Base-by-base conservation (phyloP, 176 grass and related monocot species). In the Pharus latifolius region DNA sequence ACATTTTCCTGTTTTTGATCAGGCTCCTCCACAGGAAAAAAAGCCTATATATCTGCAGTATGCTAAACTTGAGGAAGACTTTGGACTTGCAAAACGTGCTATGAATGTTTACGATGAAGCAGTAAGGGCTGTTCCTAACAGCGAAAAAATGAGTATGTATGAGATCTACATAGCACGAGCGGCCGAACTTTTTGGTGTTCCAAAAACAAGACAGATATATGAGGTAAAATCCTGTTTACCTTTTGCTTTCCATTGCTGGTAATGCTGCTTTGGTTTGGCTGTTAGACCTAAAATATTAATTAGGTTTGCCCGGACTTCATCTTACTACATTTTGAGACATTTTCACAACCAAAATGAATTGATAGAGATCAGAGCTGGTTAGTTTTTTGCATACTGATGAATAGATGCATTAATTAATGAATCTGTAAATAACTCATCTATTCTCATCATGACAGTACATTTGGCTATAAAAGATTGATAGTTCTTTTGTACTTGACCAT, bases 21-120 rank as follows among this genome's bases (percentile, higher is more conserved):
- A 92, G 87, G 91, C 91, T 61, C 91, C 86, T 19, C 75, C 83
- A 44, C 71, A 80, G 0, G 91, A 95, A 80, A 88, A 86, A 55
- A 95, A 87, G 71, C 66, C 83, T 23, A 50, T 90, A 26, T 95
- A 90, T 78, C 72, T 95, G 77, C 91, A 95, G 43, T 95, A 86
- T 80, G 87, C 91, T 74, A 95, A 95, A 74, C 60, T 95, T 37
- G 91, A 95, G 73, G 91, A 95, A 73, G 91, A 95, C 55, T 90
- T 81, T 23, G 91, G 87, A 35, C 86, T 96, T 53, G 91, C 87
- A 37, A 87, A 90, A 58, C 83, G 87, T 64, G 91, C 87, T 42
- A 96, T 88, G 87, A 82, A 87, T 70, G 87, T 96, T 43, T 96
- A 96, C 37, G 86, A 96, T 3, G 71, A 84, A 82, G 84, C 91